phyloP scores from a whole-genome alignment of 768 basidiomycete species.

The Phanerochaete sordida region DNA sequence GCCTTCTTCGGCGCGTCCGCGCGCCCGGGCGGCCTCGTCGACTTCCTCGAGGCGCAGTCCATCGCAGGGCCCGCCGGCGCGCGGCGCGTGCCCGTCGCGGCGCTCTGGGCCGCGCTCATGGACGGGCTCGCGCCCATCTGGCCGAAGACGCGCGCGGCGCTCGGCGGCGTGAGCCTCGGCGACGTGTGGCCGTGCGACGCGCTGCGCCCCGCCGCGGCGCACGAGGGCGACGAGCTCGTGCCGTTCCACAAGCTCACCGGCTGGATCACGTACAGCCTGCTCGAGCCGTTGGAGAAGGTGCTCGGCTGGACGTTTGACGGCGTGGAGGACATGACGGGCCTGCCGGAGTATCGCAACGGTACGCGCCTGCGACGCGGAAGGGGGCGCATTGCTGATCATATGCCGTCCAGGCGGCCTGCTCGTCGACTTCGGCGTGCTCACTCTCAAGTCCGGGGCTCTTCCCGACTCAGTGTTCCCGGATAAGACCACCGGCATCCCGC shows the following conservation, averaged over 20 bases:
- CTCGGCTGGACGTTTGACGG: slow-evolving; percentile 83
- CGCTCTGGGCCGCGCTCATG: slow-evolving; percentile 81
- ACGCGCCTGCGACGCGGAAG: slow-evolving; percentile 15
- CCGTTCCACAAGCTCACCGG: slow-evolving; percentile 96
- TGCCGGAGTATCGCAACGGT: slow-evolving; percentile 97
- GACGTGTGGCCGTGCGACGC: slow-evolving; percentile 91
- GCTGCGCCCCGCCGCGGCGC: slow-evolving; percentile 27
- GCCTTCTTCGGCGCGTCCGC: slow-evolving; percentile 71
- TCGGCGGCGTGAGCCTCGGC: slow-evolving; percentile 73
- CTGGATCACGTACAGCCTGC: slow-evolving; percentile 89
- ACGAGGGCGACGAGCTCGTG: slow-evolving; percentile 69
- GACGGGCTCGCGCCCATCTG: slow-evolving; percentile 84
- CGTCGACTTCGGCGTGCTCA: slow-evolving; percentile 78
- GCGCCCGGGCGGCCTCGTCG: slow-evolving; percentile 80
- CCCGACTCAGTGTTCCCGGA: slow-evolving; percentile 42
- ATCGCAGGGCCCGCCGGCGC: slow-evolving; percentile 32
- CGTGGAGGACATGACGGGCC: slow-evolving; percentile 78
- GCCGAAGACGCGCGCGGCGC: slow-evolving; percentile 68
- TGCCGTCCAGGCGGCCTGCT: slow-evolving; percentile 70
- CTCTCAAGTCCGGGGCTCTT: slow-evolving; percentile 56
- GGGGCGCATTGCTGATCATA: neutral
- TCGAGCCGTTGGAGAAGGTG: slow-evolving; percentile 77
- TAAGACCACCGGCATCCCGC: slow-evolving; percentile 50
- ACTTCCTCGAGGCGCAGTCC: slow-evolving; percentile 64
- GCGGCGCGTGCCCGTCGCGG: slow-evolving; percentile 61